Evolutionary conservation across 257 asterid species (phyloP).

Genomic region (Solanum neorickii): DNA sequence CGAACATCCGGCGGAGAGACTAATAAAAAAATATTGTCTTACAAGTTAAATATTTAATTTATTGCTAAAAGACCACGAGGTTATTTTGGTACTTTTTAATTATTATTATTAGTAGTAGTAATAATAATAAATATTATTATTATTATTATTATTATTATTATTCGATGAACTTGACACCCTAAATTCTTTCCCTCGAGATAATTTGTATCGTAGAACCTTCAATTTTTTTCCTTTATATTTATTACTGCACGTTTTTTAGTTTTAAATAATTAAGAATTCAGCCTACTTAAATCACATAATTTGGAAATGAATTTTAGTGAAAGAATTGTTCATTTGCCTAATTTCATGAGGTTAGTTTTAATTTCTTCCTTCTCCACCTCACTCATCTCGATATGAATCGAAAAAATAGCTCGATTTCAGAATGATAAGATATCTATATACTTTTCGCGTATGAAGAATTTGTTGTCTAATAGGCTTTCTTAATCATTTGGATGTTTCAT

Average conservation of each 20-base stretch:
- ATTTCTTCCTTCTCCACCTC: neutral
- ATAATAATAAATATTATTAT: neutral
- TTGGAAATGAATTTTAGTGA: neutral
- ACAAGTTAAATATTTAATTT: neutral
- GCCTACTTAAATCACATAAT: neutral
- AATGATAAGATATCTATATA: neutral
- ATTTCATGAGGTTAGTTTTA: neutral
- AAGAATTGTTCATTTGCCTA: neutral
- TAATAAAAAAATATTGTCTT: neutral
- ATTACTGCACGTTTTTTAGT: neutral
- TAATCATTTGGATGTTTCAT: neutral
- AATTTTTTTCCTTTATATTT: neutral
- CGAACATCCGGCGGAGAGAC: accelerated
- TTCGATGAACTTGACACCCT: neutral
- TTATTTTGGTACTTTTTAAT: neutral
- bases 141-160: neutral
- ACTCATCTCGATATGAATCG: neutral
- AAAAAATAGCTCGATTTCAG: neutral
- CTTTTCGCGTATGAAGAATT: neutral
- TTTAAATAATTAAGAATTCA: neutral
- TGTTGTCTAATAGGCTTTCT: neutral
- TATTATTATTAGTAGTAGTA: too few species aligned
- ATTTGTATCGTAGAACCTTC: neutral
- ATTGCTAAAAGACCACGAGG: neutral
- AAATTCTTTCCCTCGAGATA: neutral